Base-by-base conservation (phyloP, 148 eudicot genomes). In the Spergularia bocconei region DNA sequence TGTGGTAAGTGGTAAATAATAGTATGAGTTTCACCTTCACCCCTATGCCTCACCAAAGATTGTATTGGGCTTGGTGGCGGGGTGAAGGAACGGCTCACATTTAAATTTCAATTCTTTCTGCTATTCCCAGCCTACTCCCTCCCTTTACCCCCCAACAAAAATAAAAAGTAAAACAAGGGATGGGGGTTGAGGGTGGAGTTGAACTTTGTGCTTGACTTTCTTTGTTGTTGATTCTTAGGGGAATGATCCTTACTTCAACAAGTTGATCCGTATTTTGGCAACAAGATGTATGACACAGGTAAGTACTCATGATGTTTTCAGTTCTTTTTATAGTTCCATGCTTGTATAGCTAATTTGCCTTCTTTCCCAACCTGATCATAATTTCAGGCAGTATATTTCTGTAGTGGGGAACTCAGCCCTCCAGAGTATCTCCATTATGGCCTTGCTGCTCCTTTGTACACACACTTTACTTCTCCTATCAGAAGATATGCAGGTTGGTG, bases 231-330 rank as follows among this genome's bases (percentile, higher is more conserved):
- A 62, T 79, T 76, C 29, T 67, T 83, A 95, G 98, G 93, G 98
- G 21, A 84, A 84, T 79, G 98, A 95, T 82, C 97, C 97, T 16
- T 95, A 92, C 82, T 95, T 95, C 82, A 95, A 95, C 76, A 95
- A 95, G 84, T 82, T 95, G 78, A 95, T 95, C 50, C 97, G 98
- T 41, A 95, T 95, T 75, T 84, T 95, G 78, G 96, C 98, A 52
- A 95, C 98, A 70, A 84, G 98, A 83, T 95, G 98, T 87, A 95
- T 95, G 98, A 84, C 97, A 62, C 98, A 92, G 97, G 98, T 92
- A 73, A 74, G 61, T 25, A 21, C 59, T 52, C 70, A 47, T 67
- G 53, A 47, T 72, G n/a, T 66, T 23, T 50, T 21, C 36, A 12
- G 57, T 70, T 36, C 7, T 19, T 14, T 61, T 11, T 23, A 47